These are phyloP conservation scores for Capsicum baccatum DNA, from an alignment of 257 asterid species.

Conservation along the genomic window DNA sequence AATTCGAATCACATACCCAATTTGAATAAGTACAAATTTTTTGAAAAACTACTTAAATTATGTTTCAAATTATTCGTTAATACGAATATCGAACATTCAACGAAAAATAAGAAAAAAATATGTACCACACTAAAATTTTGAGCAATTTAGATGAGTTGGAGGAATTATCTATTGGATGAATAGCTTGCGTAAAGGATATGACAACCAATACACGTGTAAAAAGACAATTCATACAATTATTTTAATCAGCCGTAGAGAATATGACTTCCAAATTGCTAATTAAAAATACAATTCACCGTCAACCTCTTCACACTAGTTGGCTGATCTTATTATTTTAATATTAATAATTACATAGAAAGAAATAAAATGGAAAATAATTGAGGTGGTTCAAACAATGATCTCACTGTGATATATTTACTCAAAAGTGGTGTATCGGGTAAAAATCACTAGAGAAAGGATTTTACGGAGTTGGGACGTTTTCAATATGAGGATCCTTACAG, in stretches of 20 bases:
- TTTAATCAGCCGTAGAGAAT: background rate
- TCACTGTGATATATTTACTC: background rate
- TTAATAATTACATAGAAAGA: background rate
- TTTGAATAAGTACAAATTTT: background rate
- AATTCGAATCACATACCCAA: background rate
- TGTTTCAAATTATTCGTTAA: background rate
- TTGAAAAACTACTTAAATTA: background rate
- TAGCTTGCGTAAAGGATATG: background rate
- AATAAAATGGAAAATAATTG: background rate
- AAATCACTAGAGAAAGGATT: no score
- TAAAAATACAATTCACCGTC: background rate
- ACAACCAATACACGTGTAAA: background rate
- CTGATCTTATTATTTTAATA: background rate
- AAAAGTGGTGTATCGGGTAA: background rate
- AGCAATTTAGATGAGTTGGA: no score
- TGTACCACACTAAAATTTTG: no score
- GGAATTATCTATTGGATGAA: background rate
- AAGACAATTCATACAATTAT: background rate
- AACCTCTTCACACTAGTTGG: background rate
- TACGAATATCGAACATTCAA: no score
- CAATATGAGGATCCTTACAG: no score
- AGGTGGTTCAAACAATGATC: background rate
- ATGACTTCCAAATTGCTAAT: slow-evolving; percentile 5
- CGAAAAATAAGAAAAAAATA: no score
- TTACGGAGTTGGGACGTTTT: no score